These are phyloP conservation scores for Staphylotrichum tortipilum DNA, from an alignment of 495 filamentous ascomycete genomes.

Conservation along the genomic window DNA sequence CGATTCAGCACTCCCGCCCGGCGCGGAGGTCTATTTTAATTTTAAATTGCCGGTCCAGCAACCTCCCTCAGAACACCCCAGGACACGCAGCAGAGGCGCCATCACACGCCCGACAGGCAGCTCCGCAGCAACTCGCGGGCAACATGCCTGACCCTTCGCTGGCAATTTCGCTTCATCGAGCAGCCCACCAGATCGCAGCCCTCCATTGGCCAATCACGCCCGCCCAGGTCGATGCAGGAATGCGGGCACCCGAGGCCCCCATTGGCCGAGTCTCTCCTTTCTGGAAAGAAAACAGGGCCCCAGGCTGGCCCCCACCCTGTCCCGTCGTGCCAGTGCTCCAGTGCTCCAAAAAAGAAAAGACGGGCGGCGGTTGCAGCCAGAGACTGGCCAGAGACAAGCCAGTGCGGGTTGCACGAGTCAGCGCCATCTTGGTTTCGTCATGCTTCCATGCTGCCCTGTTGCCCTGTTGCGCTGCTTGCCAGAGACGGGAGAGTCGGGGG, in stretches of 20 bases:
- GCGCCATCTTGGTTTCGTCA: too few relatives aligned
- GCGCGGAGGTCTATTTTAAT: conserved; percentile 7
- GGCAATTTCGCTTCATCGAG: conserved; percentile 21
- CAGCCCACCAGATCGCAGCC: not conserved
- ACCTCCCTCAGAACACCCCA: too few relatives aligned
- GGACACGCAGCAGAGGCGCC: too few relatives aligned
- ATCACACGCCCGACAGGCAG: not conserved
- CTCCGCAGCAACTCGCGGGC: conserved; percentile 8
- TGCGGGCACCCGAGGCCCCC: not conserved
- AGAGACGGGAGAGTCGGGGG: too few relatives aligned
- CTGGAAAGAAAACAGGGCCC: not conserved
- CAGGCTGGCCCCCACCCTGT: not conserved
- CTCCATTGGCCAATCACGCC: conserved; percentile 19
- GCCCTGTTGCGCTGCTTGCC: too few relatives aligned
- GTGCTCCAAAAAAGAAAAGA: too few relatives aligned
- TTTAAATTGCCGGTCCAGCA: conserved; percentile 10
- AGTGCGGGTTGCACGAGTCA: too few relatives aligned
- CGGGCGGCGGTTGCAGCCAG: too few relatives aligned
- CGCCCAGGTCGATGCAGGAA: conserved; percentile 3
- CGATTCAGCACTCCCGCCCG: not conserved
- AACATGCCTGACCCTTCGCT: conserved; percentile 5
- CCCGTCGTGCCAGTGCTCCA: too few relatives aligned
- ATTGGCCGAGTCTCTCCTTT: conserved; percentile 10
- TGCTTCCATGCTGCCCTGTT: too few relatives aligned
- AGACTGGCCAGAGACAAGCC: too few relatives aligned